These are phyloP conservation scores for Nannochloropsis gaditana DNA, from an alignment of 108 stramenopile genomes.

Conservation along the genomic window DNA sequence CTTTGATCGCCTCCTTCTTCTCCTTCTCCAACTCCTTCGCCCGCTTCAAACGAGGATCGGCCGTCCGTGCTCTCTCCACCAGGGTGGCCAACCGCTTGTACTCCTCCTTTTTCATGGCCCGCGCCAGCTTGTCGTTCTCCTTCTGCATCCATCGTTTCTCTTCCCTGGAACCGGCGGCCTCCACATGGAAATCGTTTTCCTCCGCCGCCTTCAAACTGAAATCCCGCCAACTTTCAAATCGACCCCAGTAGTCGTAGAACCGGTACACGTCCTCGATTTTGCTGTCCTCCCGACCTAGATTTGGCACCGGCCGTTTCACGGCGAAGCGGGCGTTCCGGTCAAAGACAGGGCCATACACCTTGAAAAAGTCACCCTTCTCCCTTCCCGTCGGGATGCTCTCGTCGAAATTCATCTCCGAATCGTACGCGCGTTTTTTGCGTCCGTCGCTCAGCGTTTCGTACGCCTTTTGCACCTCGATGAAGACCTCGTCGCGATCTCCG, in stretches of 20 bases:
- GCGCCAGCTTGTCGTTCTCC: conserved; percentile 82
- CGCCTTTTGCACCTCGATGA: conserved; percentile 87
- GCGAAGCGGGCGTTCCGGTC: conserved; percentile 87
- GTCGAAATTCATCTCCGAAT: conserved; percentile 88
- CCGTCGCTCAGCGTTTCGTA: conserved; percentile 78
- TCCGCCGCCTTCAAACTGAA: conserved; percentile 73
- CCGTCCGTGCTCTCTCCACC: conserved; percentile 85
- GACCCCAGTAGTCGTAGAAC: conserved; percentile 94
- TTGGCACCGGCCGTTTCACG: conserved; percentile 64
- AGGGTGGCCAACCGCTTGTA: conserved; percentile 72
- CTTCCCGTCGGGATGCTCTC: conserved; percentile 73
- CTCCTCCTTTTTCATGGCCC: conserved; percentile 85
- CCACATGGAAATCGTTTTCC: conserved; percentile 60
- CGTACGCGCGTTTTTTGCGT: conserved; percentile 76
- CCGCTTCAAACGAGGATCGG: conserved; percentile 77
- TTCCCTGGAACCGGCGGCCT: conserved; percentile 78
- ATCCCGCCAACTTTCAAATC: conserved; percentile 93
- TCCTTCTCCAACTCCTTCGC: conserved; percentile 59
- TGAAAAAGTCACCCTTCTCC: conserved; percentile 45
- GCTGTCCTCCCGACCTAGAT: conserved; percentile 76
- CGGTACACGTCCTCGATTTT: conserved; percentile 73
- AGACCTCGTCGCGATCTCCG: conserved; percentile 58
- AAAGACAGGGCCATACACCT: conserved; percentile 85
- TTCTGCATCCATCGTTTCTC: conserved; percentile 97
- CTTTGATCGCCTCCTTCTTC: conserved; percentile 24